A percentile compares a stretch with the other conserved stretches of the same genome.
These are phyloP conservation scores for Gossypium lobatum DNA, from an alignment of 441 rosid genomes.

Conservation along the genomic window DNA sequence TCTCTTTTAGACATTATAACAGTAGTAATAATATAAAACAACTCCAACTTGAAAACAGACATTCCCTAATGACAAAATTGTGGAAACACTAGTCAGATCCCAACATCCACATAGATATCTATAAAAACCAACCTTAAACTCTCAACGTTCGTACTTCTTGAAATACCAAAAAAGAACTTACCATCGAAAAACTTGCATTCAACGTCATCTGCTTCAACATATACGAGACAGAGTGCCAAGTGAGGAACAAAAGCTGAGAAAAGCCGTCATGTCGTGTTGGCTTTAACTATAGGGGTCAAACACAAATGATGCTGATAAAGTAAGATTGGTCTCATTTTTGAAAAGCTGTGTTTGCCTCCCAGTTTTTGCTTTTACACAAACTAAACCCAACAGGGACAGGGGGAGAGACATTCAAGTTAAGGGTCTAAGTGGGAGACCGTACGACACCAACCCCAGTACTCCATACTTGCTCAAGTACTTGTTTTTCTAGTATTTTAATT, in stretches of 20 bases:
- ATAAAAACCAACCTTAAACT: neutral
- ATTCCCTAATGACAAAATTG: slow-evolving; percentile 14
- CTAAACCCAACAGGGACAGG: neutral
- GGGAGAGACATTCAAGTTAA: neutral
- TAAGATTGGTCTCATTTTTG: slow-evolving; percentile 3
- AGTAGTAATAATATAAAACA: neutral
- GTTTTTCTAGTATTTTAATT: no score
- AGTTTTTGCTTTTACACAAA: slow-evolving; percentile 14
- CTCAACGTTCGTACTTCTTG: neutral
- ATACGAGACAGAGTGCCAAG: neutral
- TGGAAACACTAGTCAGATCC: slow-evolving; percentile 30
- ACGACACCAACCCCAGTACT: neutral
- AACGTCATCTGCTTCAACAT: slow-evolving; percentile 21
- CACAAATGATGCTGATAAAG: neutral
- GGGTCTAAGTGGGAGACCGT: neutral
- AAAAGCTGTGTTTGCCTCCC: slow-evolving; percentile 24
- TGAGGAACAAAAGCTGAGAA: slow-evolving; percentile 38
- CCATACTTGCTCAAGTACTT: neutral
- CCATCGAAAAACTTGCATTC: neutral
- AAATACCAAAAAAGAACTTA: neutral
- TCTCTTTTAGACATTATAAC: neutral
- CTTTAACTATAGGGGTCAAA: slow-evolving; percentile 24
- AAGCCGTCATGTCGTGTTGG: slow-evolving; percentile 35
- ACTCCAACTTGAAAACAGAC: slow-evolving; percentile 8
- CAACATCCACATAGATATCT: slow-evolving; percentile 13